A percentile compares a stretch with the other conserved stretches of the same genome.
phyloP scores from a whole-genome alignment of 1,139 yeast species.

The Pichia sp. region DNA sequence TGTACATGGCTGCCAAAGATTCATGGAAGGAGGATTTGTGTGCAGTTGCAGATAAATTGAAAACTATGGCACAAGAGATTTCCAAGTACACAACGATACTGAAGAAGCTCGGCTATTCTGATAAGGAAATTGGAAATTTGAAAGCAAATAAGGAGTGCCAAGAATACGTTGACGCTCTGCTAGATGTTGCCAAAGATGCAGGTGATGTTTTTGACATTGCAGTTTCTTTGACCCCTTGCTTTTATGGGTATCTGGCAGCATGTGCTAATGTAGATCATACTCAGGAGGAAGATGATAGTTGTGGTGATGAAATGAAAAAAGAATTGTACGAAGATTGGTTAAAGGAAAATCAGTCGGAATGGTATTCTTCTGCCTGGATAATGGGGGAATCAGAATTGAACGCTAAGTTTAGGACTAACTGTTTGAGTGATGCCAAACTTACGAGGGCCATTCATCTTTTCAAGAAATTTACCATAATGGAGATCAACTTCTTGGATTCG shows the following conservation, averaged over 20 bases:
- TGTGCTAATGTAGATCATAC: conserved; percentile 1
- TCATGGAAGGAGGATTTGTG: conserved; percentile 50
- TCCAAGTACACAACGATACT: conserved; percentile 53
- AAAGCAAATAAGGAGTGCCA: conserved; percentile 53
- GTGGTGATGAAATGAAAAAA: not conserved
- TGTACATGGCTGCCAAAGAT: conserved; percentile 60
- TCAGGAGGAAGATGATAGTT: conserved; percentile 20
- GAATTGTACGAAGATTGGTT: conserved; percentile 52
- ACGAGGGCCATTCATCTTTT: conserved; percentile 55
- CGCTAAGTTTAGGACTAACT: conserved; percentile 29
- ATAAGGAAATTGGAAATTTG: conserved; percentile 41
- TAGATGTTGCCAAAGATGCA: conserved; percentile 47
- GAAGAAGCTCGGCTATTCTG: conserved; percentile 38
- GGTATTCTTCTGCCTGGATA: conserved; percentile 49
- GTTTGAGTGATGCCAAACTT: conserved; percentile 30
- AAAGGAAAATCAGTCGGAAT: conserved; percentile 53
- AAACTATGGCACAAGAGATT: conserved; percentile 53
- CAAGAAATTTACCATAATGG: conserved; percentile 54
- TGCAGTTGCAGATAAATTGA: conserved; percentile 49
- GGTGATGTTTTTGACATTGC: conserved; percentile 60
- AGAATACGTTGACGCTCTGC: conserved; percentile 57
- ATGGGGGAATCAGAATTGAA: conserved; percentile 50
- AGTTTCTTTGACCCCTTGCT: conserved; percentile 71
- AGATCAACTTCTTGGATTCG: conserved; percentile 45
- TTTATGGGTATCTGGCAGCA: conserved; percentile 49